Percentiles rank a stretch among this genome's conserved stretches.
Evolutionary conservation across 345 rosid species (phyloP).

Genomic region (Salix brachista): DNA sequence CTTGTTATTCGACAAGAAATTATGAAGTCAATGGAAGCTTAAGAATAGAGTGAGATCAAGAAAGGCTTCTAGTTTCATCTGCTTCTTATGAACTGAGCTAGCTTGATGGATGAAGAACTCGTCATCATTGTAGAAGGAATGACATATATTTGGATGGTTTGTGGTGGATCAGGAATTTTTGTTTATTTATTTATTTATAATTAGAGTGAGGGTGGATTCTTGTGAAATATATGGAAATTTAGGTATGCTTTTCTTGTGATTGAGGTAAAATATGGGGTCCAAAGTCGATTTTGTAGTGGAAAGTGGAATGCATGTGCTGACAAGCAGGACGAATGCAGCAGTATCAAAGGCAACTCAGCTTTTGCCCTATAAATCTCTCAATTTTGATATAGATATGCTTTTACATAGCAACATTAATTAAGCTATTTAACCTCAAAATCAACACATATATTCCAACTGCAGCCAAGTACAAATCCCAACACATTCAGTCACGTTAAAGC

Average conservation of each 20-base stretch:
- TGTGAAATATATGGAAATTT: constrained; percentile 17
- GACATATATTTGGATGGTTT: neutral
- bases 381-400: constrained; percentile 37
- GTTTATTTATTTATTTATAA: neutral
- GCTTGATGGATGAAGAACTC: neutral
- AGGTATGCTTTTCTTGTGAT: constrained; percentile 26
- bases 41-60: neutral
- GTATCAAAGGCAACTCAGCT: constrained; percentile 81
- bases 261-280: constrained; percentile 38
- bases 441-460: neutral
- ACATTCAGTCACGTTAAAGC: neutral
- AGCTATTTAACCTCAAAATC: constrained; percentile 2
- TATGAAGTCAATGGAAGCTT: neutral
- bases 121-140: neutral
- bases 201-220: no score
- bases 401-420: constrained; percentile 6
- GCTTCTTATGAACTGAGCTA: neutral
- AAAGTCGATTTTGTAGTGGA: constrained; percentile 79
- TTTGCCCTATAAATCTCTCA: constrained; percentile 30
- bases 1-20: neutral
- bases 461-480: neutral
- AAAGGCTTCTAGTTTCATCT: neutral
- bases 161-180: neutral
- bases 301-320: constrained; percentile 97
- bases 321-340: constrained; percentile 57